Evolutionary conservation across 305 asterid species (phyloP).

Genomic region (Rubia occidens): DNA sequence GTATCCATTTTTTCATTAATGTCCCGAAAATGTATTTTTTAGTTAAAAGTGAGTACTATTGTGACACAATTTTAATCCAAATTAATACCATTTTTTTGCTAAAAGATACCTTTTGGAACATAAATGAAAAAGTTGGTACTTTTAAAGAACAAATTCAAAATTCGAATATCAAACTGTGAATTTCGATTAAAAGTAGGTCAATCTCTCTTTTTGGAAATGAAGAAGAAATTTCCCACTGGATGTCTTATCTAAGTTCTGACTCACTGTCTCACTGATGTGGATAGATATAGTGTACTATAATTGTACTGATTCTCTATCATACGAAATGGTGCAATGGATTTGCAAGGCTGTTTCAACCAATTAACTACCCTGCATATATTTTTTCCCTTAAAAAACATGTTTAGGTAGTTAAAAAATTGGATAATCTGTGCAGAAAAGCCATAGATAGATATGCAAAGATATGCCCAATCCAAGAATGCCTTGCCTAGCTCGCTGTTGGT

Average conservation of each 20-base stretch:
- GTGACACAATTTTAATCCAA: too few species aligned
- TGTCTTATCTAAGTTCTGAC: neutral
- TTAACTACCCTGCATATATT: constrained; percentile 7
- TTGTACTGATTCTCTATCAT: neutral
- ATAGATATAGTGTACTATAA: neutral
- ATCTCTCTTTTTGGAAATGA: neutral
- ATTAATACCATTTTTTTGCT: too few species aligned
- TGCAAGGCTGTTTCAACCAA: constrained; percentile 8
- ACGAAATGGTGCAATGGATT: neutral
- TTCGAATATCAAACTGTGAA: too few species aligned
- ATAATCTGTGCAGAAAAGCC: neutral
- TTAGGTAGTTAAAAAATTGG: neutral
- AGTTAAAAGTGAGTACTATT: too few species aligned
- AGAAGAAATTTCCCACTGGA: neutral
- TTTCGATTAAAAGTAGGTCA: too few species aligned
- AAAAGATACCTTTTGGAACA: too few species aligned
- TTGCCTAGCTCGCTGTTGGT: constrained; percentile 40
- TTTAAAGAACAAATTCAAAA: too few species aligned
- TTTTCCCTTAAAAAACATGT: neutral
- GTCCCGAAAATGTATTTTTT: too few species aligned
- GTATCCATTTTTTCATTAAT: too few species aligned
- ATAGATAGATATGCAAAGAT: neutral
- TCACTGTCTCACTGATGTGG: constrained; percentile 3
- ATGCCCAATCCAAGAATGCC: constrained; percentile 21
- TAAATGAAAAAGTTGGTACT: too few species aligned